Evolutionary conservation across 225 moss, liverwort and hornwort genomes (phyloP), one percentile per base, ranked within the genome.

Genomic region (Bryum argenteum): DNA sequence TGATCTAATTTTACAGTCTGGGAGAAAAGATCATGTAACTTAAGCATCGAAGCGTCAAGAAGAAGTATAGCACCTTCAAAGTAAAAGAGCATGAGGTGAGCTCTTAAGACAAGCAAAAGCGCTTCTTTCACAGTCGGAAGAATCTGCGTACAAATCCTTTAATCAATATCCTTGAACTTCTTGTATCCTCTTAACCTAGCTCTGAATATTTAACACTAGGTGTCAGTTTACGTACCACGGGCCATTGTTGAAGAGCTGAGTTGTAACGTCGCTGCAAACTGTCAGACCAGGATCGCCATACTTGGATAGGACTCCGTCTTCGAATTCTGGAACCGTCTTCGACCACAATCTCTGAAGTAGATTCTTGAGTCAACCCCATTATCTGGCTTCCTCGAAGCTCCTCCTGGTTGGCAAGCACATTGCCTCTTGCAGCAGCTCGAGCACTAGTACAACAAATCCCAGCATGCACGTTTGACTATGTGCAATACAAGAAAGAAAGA

Each of bases 41-140:
- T 57, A 45, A 60, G 38, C 24, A 67, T 13, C 18, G 43, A 10
- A 71, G 55, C 52, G 59, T 75, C 38, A 58, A 71, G 58, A 52
- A 59, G 20, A 20, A 40, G 21, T 58, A 37, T 7, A 2, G 39
- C 78, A 98, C 97, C 98, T 94, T 98, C 92, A 82, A 98, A 98
- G 65, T 98, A 98, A 73, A 94, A 98, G 54, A 94, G 84, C 98
- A 98, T 98, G 48, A 98, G 79, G 68, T 98, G 97, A 71, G 97
- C 90, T 71, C 97, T 94, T 81, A 98, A 70, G 77, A 94, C 63
- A 65, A 98, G 78, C 54, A 91, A 48, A 78, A 91, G 80, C 22
- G 85, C 98, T 73, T 94, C 97, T 77, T 89, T 92, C 66, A 98
- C 89, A 16, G 98, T 89, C 59, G 98, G 98, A 38, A 94, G 92